These are phyloP conservation scores for Trichoderma sp. DNA, from an alignment of 2,329 filamentous ascomycete genomes.

Conservation along the genomic window DNA sequence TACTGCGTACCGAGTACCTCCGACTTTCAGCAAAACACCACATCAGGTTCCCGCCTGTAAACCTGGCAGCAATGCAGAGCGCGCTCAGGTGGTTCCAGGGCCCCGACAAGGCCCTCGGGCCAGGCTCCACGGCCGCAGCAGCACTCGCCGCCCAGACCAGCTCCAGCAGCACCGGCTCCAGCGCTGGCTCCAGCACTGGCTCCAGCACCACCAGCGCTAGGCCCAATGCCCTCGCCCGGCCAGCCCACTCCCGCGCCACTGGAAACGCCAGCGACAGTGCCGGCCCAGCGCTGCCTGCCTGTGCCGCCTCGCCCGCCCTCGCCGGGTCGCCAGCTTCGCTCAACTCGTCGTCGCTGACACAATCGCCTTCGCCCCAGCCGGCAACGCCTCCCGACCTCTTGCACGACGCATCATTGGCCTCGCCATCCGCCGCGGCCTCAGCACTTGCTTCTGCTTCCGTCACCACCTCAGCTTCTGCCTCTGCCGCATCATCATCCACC, in stretches of 20 bases:
- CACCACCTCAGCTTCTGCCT: slow-evolving; percentile 28
- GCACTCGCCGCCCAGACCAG: slow-evolving; percentile 6
- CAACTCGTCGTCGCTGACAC: slow-evolving; percentile 42
- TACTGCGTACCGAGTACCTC: neutral
- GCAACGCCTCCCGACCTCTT: slow-evolving; percentile 38
- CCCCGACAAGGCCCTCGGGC: slow-evolving; percentile 32
- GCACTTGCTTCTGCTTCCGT: neutral
- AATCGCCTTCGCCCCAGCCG: slow-evolving; percentile 45
- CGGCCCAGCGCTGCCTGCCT: slow-evolving; percentile 31
- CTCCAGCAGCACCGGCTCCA: slow-evolving; percentile 17
- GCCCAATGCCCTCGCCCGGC: slow-evolving; percentile 23
- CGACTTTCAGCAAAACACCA: neutral
- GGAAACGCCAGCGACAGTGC: slow-evolving; percentile 28
- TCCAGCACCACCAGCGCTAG: slow-evolving; percentile 23
- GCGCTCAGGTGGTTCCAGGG: slow-evolving; percentile 39
- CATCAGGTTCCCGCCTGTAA: neutral
- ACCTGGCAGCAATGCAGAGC: slow-evolving; percentile 32
- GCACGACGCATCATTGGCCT: slow-evolving; percentile 31
- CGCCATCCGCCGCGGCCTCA: too few relatives aligned
- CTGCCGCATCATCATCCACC: slow-evolving; percentile 30
- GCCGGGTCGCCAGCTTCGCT: slow-evolving; percentile 42
- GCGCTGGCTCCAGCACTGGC: slow-evolving; percentile 22
- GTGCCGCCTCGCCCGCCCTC: slow-evolving; percentile 31
- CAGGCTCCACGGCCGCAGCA: slow-evolving; percentile 17
- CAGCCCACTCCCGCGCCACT: slow-evolving; percentile 25